A percentile compares a stretch with the other conserved stretches of the same genome.
phyloP scores from a whole-genome alignment of 176 grass and related monocot genomes.

The Oryza longistaminata region DNA sequence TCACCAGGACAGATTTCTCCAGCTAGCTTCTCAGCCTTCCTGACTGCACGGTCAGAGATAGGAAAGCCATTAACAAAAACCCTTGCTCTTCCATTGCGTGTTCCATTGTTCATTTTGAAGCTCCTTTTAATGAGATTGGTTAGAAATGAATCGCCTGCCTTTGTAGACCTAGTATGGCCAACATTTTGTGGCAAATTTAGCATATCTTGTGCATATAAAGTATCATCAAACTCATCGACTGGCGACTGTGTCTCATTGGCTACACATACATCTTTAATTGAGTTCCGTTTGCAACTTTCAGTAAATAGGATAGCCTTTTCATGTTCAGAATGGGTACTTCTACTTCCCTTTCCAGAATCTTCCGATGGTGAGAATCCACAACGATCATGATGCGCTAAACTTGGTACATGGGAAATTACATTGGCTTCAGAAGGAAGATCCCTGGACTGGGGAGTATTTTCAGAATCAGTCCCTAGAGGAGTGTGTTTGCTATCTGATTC shows the following conservation, averaged over 20 bases:
- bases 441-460: conserved; percentile 39
- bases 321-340: conserved; percentile 72
- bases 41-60: conserved; percentile 62
- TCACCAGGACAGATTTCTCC: conserved; percentile 77
- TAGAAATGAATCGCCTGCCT: conserved; percentile 71
- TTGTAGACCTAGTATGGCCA: conserved; percentile 38
- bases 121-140: conserved; percentile 87
- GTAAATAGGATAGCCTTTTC: conserved; percentile 64
- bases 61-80: conserved; percentile 83
- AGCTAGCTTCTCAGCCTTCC: conserved; percentile 85
- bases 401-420: conserved; percentile 52
- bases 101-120: conserved; percentile 62
- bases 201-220: conserved; percentile 49
- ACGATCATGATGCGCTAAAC: conserved; percentile 55
- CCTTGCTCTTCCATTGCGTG: conserved; percentile 46
- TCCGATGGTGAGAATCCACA: conserved; percentile 51
- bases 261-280: conserved; percentile 70
- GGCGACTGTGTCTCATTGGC: conserved; percentile 64
- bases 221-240: conserved; percentile 50
- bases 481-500: conserved; percentile 46
- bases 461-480: conserved; percentile 37
- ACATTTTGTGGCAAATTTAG: conserved; percentile 41
- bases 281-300: conserved; percentile 71
- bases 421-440: conserved; percentile 50
- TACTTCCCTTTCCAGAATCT: conserved; percentile 64